Conservation (phyloP, 495 filamentous ascomycete genomes). For the Chaetomium tenue region DNA sequence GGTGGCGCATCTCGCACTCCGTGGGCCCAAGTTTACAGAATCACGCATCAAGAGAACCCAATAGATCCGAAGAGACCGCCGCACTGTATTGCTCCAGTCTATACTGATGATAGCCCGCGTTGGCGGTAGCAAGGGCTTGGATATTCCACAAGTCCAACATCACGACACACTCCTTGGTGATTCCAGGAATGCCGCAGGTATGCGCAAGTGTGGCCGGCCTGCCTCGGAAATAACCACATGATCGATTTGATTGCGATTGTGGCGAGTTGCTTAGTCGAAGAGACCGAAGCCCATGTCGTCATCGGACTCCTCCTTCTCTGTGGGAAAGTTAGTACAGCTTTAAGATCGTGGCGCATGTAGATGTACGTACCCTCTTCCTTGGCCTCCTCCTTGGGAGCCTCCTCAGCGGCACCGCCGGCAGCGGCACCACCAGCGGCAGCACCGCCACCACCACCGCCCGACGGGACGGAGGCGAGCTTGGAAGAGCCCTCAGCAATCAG, state of each 20-base stretch:
- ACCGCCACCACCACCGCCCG: slow-evolving; percentile 75
- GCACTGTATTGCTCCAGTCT: slow-evolving; percentile 30
- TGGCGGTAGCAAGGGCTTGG: slow-evolving; percentile 17
- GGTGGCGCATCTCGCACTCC: background rate
- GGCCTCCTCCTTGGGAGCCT: slow-evolving; percentile 66
- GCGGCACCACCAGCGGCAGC: slow-evolving; percentile 61
- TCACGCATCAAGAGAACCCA: background rate
- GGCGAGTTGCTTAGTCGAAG: slow-evolving; percentile 72
- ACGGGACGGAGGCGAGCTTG: slow-evolving; percentile 98
- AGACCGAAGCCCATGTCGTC: slow-evolving; percentile 99
- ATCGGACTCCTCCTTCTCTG: slow-evolving; percentile 84
- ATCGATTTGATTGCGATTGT: slow-evolving; percentile 17
- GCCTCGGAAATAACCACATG: slow-evolving; percentile 31
- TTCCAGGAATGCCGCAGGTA: slow-evolving; percentile 20
- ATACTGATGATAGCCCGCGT: slow-evolving; percentile 19
- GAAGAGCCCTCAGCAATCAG: slow-evolving; percentile 83
- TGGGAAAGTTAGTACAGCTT: slow-evolving; percentile 32
- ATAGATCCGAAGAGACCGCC: slow-evolving; percentile 30
- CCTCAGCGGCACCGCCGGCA: slow-evolving; percentile 65
- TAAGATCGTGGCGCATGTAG: background rate
- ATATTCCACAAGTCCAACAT: slow-evolving; percentile 26
- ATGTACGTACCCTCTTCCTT: slow-evolving; percentile 65
- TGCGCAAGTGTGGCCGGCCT: slow-evolving; percentile 23
- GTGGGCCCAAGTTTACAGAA: background rate
- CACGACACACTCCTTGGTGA: slow-evolving; percentile 18